Percentiles rank a stretch among this genome's conserved stretches.
These are phyloP conservation scores for Kuraishia ogatae DNA, from an alignment of 805 yeast genomes.

Conservation along the genomic window DNA sequence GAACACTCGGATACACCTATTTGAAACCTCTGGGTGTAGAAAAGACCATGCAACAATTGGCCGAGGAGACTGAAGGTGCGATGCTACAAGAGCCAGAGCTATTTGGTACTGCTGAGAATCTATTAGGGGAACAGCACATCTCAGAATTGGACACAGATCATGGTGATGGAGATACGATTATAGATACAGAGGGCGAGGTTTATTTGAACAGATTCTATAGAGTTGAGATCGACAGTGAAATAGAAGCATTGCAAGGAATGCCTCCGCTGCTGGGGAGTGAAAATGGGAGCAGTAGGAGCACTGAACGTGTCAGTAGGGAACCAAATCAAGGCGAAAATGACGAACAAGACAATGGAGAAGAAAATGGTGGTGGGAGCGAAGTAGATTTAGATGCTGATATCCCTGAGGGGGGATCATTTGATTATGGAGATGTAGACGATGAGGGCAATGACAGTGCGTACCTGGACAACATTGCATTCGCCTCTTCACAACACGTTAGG, in stretches of 20 bases:
- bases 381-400: slow-evolving; percentile 38
- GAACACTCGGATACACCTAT: slow-evolving; percentile 36
- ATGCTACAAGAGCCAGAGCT: slow-evolving; percentile 15
- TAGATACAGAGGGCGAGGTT: slow-evolving; percentile 6
- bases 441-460: slow-evolving; percentile 5
- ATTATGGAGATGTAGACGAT: slow-evolving; percentile 5
- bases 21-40: slow-evolving; percentile 53
- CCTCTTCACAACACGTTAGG: slow-evolving; percentile 14
- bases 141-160: slow-evolving; percentile 10
- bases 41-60: slow-evolving; percentile 38
- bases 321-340: not conserved
- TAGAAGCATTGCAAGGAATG: not conserved
- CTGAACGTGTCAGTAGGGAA: not conserved
- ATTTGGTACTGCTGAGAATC: slow-evolving; percentile 3
- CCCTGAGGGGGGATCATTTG: slow-evolving; percentile 13
- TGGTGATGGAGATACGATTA: slow-evolving; percentile 2
- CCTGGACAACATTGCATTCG: slow-evolving; percentile 3
- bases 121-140: not conserved
- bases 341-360: not conserved
- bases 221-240: not conserved
- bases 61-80: slow-evolving; percentile 8
- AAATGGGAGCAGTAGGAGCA: not conserved
- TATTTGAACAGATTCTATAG: not conserved
- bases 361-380: not conserved
- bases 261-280: not conserved